phyloP scores from a whole-genome alignment of 1,139 yeast species.

The Saccharomycopsis hybrid region DNA sequence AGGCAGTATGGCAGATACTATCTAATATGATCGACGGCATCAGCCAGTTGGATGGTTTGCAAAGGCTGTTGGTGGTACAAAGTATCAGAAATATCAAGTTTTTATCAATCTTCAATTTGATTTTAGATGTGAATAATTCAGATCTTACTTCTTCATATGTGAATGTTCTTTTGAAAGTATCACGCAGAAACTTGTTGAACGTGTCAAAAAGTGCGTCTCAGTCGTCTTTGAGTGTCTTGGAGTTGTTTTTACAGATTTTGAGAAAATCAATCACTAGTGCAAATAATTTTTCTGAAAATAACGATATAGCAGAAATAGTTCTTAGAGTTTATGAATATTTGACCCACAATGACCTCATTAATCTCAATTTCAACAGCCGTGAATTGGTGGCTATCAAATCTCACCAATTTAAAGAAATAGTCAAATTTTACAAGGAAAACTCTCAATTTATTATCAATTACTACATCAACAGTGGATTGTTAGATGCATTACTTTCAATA shows the following conservation, averaged over 20 bases:
- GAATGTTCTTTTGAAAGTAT: not conserved
- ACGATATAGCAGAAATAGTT: not conserved
- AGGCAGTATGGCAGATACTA: constrained; percentile 11
- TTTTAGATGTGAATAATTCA: not conserved
- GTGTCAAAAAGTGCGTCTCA: constrained; percentile 4
- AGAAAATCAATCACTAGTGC: not conserved
- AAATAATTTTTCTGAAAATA: not conserved
- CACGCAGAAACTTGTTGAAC: constrained; percentile 3
- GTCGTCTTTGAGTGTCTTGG: constrained; percentile 1
- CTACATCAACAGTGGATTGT: constrained; percentile 10
- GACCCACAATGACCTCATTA: constrained; percentile 3
- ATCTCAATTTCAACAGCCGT: constrained; percentile 8
- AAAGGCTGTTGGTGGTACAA: not conserved
- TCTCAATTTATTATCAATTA: constrained; percentile 8
- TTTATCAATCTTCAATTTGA: constrained; percentile 6
- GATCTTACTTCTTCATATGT: not conserved
- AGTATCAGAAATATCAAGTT: constrained; percentile 12
- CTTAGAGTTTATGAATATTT: constrained; percentile 6
- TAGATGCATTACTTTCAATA: not conserved
- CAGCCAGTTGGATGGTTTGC: not conserved
- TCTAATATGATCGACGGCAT: not conserved
- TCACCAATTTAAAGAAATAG: constrained; percentile 17
- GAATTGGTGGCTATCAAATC: constrained; percentile 2
- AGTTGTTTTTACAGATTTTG: not conserved
- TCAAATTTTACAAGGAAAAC: constrained; percentile 18